These are phyloP conservation scores for Hyaloperonospora arabidopsidis DNA, from an alignment of 352 stramenopile genomes.

Conservation along the genomic window DNA sequence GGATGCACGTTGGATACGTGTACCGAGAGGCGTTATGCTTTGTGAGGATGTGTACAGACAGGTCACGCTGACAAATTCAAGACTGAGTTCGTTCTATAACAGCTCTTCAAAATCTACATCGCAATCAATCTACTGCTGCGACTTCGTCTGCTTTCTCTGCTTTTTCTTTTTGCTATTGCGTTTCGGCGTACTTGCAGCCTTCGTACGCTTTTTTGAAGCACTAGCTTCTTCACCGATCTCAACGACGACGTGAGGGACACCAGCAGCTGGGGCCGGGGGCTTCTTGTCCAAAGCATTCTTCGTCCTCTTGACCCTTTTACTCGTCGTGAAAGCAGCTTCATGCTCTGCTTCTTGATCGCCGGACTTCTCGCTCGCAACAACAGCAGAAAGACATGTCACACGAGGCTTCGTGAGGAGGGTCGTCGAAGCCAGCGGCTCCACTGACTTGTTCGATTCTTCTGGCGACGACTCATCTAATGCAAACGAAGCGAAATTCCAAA, in stretches of 20 bases:
- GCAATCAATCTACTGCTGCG: slow-evolving; percentile 27
- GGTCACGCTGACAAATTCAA: background rate
- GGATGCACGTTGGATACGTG: too few relatives aligned
- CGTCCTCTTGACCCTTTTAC: slow-evolving; percentile 35
- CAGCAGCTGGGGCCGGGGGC: slow-evolving; percentile 19
- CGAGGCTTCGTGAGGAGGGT: slow-evolving; percentile 63
- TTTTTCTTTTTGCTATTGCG: slow-evolving; percentile 25
- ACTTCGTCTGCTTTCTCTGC: slow-evolving; percentile 27
- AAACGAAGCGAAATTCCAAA: slow-evolving; percentile 73
- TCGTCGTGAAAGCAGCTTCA: slow-evolving; percentile 9
- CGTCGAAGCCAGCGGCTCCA: slow-evolving; percentile 52
- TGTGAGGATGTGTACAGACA: background rate
- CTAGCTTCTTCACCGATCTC: slow-evolving; percentile 40
- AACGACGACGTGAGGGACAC: slow-evolving; percentile 56
- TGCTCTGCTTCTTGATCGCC: slow-evolving; percentile 12
- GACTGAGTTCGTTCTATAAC: background rate
- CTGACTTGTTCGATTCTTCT: slow-evolving; percentile 48
- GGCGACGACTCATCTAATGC: slow-evolving; percentile 39
- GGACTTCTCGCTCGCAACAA: slow-evolving; percentile 28
- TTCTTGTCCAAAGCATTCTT: slow-evolving; percentile 16
- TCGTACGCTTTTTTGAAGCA: slow-evolving; percentile 23
- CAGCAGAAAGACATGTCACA: slow-evolving; percentile 67
- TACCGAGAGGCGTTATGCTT: too few relatives aligned
- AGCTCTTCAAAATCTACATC: background rate
- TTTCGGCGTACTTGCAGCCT: slow-evolving; percentile 5